phyloP scores from a whole-genome alignment of 108 stramenopile species.

The Schizochytrium sp. region DNA sequence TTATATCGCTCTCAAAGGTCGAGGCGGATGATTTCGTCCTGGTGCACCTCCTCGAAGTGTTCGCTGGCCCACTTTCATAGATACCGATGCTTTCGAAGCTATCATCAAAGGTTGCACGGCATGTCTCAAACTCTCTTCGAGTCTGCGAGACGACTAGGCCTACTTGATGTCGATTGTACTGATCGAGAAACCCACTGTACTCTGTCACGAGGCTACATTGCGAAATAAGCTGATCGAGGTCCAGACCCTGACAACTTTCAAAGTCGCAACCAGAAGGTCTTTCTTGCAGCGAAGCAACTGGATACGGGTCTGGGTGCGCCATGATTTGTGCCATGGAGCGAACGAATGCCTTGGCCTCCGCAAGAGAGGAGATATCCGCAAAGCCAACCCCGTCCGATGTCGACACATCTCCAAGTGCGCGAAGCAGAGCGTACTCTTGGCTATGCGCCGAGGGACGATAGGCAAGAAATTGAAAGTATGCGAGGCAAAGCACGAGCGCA shows the following conservation, averaged over 20 bases:
- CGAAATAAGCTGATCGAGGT: not conserved
- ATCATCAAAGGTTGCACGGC: not conserved
- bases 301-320: not conserved
- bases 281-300: not conserved
- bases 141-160: not conserved
- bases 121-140: not conserved
- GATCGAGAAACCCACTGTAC: not conserved
- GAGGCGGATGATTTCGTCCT: not conserved
- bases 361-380: not conserved
- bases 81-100: not conserved
- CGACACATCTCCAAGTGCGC: not conserved
- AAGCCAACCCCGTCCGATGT: not conserved
- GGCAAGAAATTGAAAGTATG: not conserved
- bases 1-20: not conserved
- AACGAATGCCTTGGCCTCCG: not conserved
- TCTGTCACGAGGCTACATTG: not conserved
- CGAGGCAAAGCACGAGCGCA: not conserved
- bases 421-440: not conserved
- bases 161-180: not conserved
- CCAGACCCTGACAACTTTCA: not conserved
- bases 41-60: not conserved
- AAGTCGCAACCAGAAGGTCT: not conserved
- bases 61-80: not conserved
- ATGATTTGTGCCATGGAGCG: not conserved
- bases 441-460: not conserved